Percentiles rank a stretch among this genome's conserved stretches.
These are phyloP conservation scores for Aspergillus japonicus DNA, from an alignment of 2,329 filamentous ascomycete species.

Conservation along the genomic window DNA sequence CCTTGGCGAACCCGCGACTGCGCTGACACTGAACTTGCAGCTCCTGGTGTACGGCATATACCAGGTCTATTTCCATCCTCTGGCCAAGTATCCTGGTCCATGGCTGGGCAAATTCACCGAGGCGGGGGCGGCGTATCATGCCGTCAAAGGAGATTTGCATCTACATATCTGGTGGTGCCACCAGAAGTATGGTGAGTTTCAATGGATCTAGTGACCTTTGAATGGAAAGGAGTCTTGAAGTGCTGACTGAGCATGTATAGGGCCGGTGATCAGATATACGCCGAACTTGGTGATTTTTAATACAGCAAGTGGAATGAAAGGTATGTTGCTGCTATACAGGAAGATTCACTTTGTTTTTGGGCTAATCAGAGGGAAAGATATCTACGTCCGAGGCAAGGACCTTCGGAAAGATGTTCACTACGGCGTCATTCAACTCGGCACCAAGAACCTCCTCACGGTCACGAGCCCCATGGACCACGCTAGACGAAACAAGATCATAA, in stretches of 20 bases:
- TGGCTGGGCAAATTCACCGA: conserved; percentile 2
- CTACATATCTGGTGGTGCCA: conserved; percentile 4
- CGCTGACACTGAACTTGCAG: neutral
- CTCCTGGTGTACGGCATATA: neutral
- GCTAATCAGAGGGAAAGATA: neutral
- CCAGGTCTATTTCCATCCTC: conserved; percentile 1
- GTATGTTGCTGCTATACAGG: neutral
- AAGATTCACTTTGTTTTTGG: neutral
- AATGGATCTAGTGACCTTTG: neutral
- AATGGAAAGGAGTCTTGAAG: neutral
- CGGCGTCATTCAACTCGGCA: neutral
- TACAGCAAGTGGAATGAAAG: neutral
- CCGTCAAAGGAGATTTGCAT: conserved; percentile 1
- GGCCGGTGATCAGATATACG: neutral
- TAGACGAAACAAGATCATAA: neutral
- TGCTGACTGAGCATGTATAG: neutral
- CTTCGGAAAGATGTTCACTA: conserved; percentile 1
- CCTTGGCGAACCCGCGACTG: neutral
- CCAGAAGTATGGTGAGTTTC: neutral
- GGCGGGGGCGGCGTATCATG: conserved; percentile 2
- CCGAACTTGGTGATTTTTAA: neutral
- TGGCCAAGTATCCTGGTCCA: neutral
- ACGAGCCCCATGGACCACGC: neutral
- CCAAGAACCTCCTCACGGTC: neutral
- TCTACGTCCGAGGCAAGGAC: neutral